Evolutionary conservation across 352 stramenopile species (phyloP), one percentile per base, ranked within the genome.

Genomic region (Phytophthora sp.): DNA sequence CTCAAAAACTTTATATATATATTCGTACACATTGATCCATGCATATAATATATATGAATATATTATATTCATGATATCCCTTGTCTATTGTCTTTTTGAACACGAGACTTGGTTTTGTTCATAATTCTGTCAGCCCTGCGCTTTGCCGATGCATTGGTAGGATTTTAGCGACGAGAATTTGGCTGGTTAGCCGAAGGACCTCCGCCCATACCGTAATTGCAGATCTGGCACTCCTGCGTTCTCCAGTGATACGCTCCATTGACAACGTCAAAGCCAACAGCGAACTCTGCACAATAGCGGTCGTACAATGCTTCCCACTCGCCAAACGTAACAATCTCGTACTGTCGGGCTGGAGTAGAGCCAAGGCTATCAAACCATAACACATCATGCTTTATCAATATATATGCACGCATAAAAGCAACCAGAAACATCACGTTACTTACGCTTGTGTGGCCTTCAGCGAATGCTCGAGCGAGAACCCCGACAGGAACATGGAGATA

Each of bases 401-500:
- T n/a, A n/a, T n/a, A n/a, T n/a, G n/a, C n/a, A n/a, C n/a, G n/a
- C n/a, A n/a, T n/a, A n/a, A n/a, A n/a, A n/a, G n/a, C n/a, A 42
- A 39, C 10, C 18, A 60, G 7, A 42, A 6, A 44, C n/a, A n/a
- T n/a, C n/a, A n/a, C n/a, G n/a, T 2, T 17, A 84, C 76, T 54
- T 75, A 90, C 82, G 62, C 79, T 71, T 95, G 85, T 0, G 82
- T 91, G 12, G 79, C 77, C 32, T 87, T 82, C 41, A 92, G 76
- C 30, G 84, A 90, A 37, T 91, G 71, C 38, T 94, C 83, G 23
- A 95, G 74, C 18, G 84, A 87, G 49, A 89, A 94, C 4, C 86
- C 88, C 1, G 79, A 89, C 53, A 96, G 69, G 66, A 96, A 96
- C 72, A 96, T 90, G 24, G 82, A 93, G 46, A 96, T 89, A 53